Evolutionary conservation across 352 stramenopile species (phyloP), one percentile per base, ranked within the genome.

Genomic region (Hyaloperonospora arabidopsidis): DNA sequence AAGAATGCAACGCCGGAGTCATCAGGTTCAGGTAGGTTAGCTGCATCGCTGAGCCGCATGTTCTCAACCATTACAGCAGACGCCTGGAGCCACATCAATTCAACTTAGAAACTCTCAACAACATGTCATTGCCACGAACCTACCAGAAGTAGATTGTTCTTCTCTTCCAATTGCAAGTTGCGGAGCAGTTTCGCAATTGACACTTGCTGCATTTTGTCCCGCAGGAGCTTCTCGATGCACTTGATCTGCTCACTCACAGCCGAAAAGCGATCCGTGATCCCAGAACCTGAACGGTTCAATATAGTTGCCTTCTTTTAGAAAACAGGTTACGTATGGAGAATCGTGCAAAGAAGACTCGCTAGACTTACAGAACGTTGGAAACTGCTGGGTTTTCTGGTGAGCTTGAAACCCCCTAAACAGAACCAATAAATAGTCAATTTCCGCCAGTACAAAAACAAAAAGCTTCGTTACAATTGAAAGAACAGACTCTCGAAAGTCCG

Each of bases 141-240:
- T 64, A 89, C 79, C 45, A 92, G 45, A 21, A 93, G 59, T 28
- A 93, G 64, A 41, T 93, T 93, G 22, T 92, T 81, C 49, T 91
- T 92, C 45, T 93, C 84, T 52, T 90, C 63, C 22, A 69, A 1
- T 43, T 93, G 84, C 21, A 93, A 46, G 45, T 82, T 82, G 52
- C 84, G 84, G n/a, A 93, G 53, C 45, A 75, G 64, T 28, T 83
- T 54, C 17, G 81, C 79, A 15, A 90, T 59, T 23, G 52, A 23
- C 13, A 58, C 23, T 45, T 67, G 65, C 29, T 83, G 45, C 32
- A 70, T 76, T 12, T 62, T 47, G 4, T 69, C 51, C 15, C 49
- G 55, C 35, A 70, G 17, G n/a, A 65, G 0, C 53, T 79, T 70
- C 55, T 93, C 83, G 17, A 91, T 75, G 29, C 51, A 25, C 49